phyloP scores from a whole-genome alignment of 257 asterid species.

The Ilex asprella region DNA sequence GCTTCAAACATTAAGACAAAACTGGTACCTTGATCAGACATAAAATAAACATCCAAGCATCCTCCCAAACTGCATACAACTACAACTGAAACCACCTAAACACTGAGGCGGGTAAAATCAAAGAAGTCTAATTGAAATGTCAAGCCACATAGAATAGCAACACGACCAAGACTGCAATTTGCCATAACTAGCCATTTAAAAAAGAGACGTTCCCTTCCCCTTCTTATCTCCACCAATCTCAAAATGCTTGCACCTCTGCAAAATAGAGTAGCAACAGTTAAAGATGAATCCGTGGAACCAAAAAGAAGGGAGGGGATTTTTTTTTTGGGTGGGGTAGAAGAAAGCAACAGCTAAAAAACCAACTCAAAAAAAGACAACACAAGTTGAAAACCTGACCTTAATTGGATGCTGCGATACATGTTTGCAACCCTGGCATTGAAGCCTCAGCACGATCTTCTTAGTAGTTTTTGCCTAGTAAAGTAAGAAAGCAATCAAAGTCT shows the following conservation, averaged over 20 bases:
- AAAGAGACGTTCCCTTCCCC: conserved; percentile 1
- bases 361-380: background rate
- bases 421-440: conserved; percentile 69
- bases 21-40: no score
- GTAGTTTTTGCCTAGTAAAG: conserved; percentile 55
- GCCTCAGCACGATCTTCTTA: conserved; percentile 65
- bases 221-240: conserved; percentile 5
- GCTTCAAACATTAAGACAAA: no score
- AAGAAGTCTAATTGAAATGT: background rate
- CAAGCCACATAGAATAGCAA: background rate
- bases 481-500: background rate
- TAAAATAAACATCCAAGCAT: no score
- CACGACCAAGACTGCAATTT: background rate
- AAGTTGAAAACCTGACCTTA: conserved; percentile 32
- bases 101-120: no score
- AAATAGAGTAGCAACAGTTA: background rate
- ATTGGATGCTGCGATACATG: conserved; percentile 68
- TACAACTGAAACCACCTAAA: no score
- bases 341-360: background rate
- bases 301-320: no score
- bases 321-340: background rate
- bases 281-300: no score
- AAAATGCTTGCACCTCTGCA: conserved; percentile 5
- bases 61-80: no score
- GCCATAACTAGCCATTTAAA: background rate